Percentiles rank a stretch among this genome's conserved stretches.
phyloP scores from a whole-genome alignment of 257 asterid genomes.

The Solanum phureja region DNA sequence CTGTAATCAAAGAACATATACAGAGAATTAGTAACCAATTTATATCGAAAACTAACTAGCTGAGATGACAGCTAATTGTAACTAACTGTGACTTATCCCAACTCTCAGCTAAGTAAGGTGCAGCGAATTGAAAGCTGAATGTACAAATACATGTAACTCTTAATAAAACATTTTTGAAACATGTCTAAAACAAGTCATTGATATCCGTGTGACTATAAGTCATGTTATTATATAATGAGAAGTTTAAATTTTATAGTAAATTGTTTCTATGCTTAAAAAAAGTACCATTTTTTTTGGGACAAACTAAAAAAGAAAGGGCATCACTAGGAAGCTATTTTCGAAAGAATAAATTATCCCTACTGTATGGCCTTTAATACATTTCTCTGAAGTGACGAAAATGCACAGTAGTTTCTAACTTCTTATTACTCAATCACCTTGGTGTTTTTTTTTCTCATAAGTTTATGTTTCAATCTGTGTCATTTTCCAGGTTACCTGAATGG shows the following conservation, averaged over 20 bases:
- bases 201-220: neutral
- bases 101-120: neutral
- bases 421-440: neutral
- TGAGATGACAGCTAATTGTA: neutral
- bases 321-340: neutral
- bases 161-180: neutral
- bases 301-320: neutral
- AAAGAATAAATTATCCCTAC: neutral
- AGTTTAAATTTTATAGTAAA: neutral
- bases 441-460: neutral
- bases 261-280: neutral
- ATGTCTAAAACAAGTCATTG: neutral
- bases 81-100: neutral
- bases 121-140: neutral
- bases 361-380: neutral
- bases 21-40: neutral
- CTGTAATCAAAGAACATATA: neutral
- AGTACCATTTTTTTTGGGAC: neutral
- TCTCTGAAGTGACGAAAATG: neutral
- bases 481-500: conserved; percentile 80
- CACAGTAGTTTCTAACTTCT: neutral
- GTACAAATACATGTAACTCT: neutral
- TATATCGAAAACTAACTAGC: neutral
- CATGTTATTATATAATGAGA: neutral
- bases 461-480: neutral